Conservation (phyloP, 257 asterid species). For the Pogostemon cablin region DNA sequence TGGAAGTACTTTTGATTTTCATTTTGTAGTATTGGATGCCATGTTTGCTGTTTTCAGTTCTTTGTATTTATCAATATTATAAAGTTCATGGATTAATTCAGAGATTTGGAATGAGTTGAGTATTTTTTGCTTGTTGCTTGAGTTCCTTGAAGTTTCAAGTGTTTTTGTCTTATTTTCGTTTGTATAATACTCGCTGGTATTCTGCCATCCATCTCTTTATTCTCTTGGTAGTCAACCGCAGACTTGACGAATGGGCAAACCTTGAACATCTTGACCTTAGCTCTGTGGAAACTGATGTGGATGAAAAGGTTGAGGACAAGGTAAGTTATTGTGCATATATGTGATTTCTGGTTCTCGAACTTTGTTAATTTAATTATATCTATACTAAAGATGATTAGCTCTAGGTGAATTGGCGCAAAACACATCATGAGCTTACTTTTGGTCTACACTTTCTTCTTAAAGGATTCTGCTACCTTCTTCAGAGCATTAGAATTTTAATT, state of each 20-base stretch:
- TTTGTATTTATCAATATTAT: conserved; percentile 4
- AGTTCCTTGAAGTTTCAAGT: conserved; percentile 17
- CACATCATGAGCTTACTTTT: background rate
- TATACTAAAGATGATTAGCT: background rate
- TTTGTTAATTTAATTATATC: background rate
- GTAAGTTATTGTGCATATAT: conserved; percentile 41
- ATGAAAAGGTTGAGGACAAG: conserved; percentile 95
- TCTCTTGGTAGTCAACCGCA: conserved; percentile 66
- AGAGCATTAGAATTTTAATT: background rate
- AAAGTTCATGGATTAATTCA: conserved; percentile 17
- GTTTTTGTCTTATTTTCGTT: conserved; percentile 15
- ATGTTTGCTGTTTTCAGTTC: background rate
- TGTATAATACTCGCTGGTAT: background rate
- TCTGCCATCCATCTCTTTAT: conserved; percentile 13
- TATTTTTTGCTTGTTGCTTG: conserved; percentile 13
- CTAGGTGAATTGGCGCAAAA: background rate
- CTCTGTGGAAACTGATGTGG: conserved; percentile 92
- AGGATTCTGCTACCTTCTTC: conserved; percentile 1
- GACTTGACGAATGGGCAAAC: conserved; percentile 92
- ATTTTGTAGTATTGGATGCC: background rate
- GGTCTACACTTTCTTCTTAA: conserved; percentile 5
- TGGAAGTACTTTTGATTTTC: background rate
- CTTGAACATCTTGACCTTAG: conserved; percentile 89
- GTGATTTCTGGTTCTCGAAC: conserved; percentile 6
- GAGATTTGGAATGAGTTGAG: background rate